Evolutionary conservation across 2,329 filamentous ascomycete genomes (phyloP), one percentile per base, ranked within the genome.

Genomic region (Beauveria pseudobassiana): DNA sequence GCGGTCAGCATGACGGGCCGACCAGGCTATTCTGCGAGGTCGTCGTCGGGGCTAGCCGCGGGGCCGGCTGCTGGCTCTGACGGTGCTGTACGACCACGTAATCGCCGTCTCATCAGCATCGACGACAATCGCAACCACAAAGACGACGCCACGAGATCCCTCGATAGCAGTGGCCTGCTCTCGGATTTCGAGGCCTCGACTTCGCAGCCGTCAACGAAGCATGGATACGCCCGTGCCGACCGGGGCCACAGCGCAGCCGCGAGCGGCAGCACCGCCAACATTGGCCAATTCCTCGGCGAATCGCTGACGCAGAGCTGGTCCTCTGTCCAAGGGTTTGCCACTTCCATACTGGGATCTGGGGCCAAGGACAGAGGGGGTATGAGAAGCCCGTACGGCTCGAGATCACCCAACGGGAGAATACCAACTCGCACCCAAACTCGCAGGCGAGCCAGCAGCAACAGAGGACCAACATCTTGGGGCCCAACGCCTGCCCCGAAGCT

Each of bases 281-380:
- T 77, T 49, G 66, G 68, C 22, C 73, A 74, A 63, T 74, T 83
- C 52, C 71, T 83, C 10, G 80, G 79, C 59, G 77, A 80, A 51
- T 78, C 81, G 2, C 82, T 81, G 76, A 72, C 77, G 1, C 77
- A 82, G 38, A 80, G 77, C 67, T 85, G 82, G 82, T 75, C 78
- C 3, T 82, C 82, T 5, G 78, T 85, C 3, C 80, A 83, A 62
- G 81, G 79, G 43, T 76, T 85, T 57, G 81, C 82, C 6, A 76
- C 80, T 2, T 80, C 79, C 18, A 67, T 75, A 20, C 65, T 76
- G n/a, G 69, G 70, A 5, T 66, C 67, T 12, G 67, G 69, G n/a
- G 66, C 69, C 43, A 67, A 65, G 43, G 54, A 58, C 20, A 59
- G 61, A 14, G 65, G 64, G n/a, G 16, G 42, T 18, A 5, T 24